Base-by-base conservation (phyloP, 2,329 filamentous ascomycete genomes). In the Cryphonectria naterciae region DNA sequence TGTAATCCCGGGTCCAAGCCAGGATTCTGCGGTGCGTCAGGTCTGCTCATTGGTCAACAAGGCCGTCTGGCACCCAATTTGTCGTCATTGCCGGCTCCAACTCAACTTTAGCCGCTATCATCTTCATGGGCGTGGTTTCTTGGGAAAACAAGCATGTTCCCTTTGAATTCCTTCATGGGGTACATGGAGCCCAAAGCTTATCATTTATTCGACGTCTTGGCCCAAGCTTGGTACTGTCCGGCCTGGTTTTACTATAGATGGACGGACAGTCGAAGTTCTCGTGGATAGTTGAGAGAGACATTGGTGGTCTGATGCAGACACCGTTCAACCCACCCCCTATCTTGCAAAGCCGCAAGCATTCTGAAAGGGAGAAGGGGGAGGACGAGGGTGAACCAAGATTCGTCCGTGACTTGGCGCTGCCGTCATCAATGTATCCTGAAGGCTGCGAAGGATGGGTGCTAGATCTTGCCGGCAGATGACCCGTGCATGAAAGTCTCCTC, bases 251-350 rank as follows among this genome's bases (percentile, higher is more conserved):
- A 13, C 37, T 39, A 11, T 39, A 39, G 32, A 19, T 41, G 54
- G 66, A 28, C 25, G 13, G 28, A 11, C 28, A 32, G 41, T 37
- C 43, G 35, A 35, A 32, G 6, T 28, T 76, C 79, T 79, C 77
- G 73, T 75, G 35, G 22, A 39, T 10, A 25, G 15, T 4, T n/a
- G 4, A 32, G 54, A 52, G 19, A 19, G 54, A 28, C 2, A 8
- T 17, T 19, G 2, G 2, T 58, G 15, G 25, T 35, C 54, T 58
- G 54, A 8, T 58, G 54, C 15, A 32, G 28, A 58, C 13, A 35
- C 15, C 15, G 25, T 35, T 8, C 13, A 8, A 35, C 15, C 25
- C 25, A 7, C 19, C 1, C 46, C 25, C 13, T 52, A 25, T n/a
- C 15, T 56, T 28, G n/a, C 25, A 28, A 56, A 13, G 11, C 6